These are phyloP conservation scores for Ceratocystis alfenasii DNA, from an alignment of 2,329 filamentous ascomycete genomes.

Conservation along the genomic window DNA sequence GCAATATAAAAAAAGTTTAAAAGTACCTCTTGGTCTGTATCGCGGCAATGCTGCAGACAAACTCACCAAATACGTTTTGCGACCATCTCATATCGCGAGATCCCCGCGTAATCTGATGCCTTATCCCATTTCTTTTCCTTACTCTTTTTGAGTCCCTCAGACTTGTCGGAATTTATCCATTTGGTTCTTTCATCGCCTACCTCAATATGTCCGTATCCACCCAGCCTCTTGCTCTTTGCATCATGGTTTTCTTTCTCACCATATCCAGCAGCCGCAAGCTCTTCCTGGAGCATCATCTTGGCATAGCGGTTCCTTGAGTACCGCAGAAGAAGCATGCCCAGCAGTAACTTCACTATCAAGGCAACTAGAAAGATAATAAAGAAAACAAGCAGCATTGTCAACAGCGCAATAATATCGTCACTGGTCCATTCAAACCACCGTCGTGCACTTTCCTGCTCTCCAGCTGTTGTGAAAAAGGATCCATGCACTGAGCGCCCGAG, in stretches of 20 bases:
- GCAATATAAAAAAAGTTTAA: too few species aligned
- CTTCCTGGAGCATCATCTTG: constrained; percentile 63
- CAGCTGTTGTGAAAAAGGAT: constrained; percentile 25
- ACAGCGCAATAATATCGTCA: constrained; percentile 60
- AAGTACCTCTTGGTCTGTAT: too few species aligned
- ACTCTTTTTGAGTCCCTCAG: constrained; percentile 51
- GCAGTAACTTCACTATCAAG: constrained; percentile 68
- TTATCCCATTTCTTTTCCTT: constrained; percentile 40
- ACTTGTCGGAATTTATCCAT: constrained; percentile 79
- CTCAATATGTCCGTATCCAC: constrained; percentile 76
- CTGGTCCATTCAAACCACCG: constrained; percentile 48
- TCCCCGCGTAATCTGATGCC: constrained; percentile 43
- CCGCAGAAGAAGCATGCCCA: constrained; percentile 76
- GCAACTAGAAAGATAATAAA: constrained; percentile 75
- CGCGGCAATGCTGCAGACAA: too few species aligned
- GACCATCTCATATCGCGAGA: constrained; percentile 86
- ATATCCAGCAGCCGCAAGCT: constrained; percentile 36
- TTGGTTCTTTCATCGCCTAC: constrained; percentile 75
- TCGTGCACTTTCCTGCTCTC: constrained; percentile 28
- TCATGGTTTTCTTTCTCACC: constrained; percentile 40
- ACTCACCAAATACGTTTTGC: constrained; percentile 91
- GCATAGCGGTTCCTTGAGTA: constrained; percentile 70
- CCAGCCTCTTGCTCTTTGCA: constrained; percentile 61
- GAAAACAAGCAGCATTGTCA: constrained; percentile 79
- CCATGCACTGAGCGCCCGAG: constrained; percentile 63